Percentiles rank a stretch among this genome's conserved stretches.
Evolutionary conservation across 129 eudicot genomes (phyloP).

Genomic region (Kitagawia praeruptora): DNA sequence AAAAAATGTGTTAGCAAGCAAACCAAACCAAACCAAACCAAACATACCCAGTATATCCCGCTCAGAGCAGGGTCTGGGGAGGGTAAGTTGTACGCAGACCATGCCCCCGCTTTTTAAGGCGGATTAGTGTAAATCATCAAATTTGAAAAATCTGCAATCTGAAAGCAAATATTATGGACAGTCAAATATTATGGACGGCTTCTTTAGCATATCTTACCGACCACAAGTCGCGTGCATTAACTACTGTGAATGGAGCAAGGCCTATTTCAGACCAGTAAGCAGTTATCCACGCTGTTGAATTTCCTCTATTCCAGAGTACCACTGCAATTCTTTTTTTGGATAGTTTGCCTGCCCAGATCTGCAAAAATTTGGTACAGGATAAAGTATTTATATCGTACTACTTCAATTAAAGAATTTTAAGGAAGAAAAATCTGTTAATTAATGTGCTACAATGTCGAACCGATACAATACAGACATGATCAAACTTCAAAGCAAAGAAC

Average conservation of each 20-base stretch:
- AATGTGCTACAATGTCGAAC: no score
- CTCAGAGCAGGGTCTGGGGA: no score
- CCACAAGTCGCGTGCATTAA: constrained; percentile 72
- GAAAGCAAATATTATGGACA: background rate
- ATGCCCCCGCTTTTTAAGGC: no score
- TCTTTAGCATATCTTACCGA: constrained; percentile 28
- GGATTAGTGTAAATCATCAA: background rate
- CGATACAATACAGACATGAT: background rate
- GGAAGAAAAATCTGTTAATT: background rate
- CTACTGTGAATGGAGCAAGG: constrained; percentile 37
- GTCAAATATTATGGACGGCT: background rate
- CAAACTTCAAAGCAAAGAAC: background rate
- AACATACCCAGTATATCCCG: no score
- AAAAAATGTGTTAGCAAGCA: background rate
- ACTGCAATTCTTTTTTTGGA: constrained; percentile 44
- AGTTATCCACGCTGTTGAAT: constrained; percentile 45
- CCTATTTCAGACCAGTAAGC: constrained; percentile 78
- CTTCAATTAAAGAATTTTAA: background rate
- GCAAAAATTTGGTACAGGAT: background rate
- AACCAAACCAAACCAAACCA: no score
- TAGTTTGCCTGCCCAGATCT: constrained; percentile 89
- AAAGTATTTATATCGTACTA: background rate
- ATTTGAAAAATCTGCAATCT: background rate
- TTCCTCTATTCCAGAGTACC: constrained; percentile 72
- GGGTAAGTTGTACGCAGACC: no score